Evolutionary conservation across 768 basidiomycete species (phyloP), one percentile per base, ranked within the genome.

Genomic region (Podaxis sp.): DNA sequence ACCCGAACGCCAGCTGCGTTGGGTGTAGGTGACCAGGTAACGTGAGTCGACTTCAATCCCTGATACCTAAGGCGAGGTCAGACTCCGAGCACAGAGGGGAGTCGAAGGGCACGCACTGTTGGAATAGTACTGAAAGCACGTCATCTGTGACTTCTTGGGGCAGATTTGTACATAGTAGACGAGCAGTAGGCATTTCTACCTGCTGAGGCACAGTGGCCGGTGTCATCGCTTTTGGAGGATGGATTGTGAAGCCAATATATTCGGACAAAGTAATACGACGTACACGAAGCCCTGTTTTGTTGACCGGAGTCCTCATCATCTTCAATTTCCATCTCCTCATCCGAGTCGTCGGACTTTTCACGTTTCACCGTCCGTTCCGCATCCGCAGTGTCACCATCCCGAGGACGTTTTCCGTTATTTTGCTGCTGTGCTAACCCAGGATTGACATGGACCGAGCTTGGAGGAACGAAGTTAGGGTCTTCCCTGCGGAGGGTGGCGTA

Each of bases 281-380:
- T 80, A 87, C 85, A 83, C 67, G 78, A 68, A 67, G 76, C 73
- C 63, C 74, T 73, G 59, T 71, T 75, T 64, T 76, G 80, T 52
- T 77, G 76, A 40, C 77, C 72, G 59, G 90, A 88, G 52, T 92
- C 90, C 52, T 97, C 94, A 55, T 95, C 93, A 64, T 95, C 94
- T 77, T 96, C 95, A 89, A 96, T 96, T 77, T 95, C 93, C 71
- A 90, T 90, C 59, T 87, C 94, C 65, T 92, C 91, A 66, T 87
- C 85, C 33, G 72, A 74, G 58, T 83, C 87, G 53, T 85, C 84
- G 49, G 80, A 77, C 73, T 86, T 92, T 69, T 87, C 85, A 65
- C 87, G 84, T 78, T 96, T 96, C 28, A 81, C 67, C 49, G 79
- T 79, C 55, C 83, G 82, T 58, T 80, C 86, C 57, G 77, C 81